A percentile compares a stretch with the other conserved stretches of the same genome.
phyloP scores from a whole-genome alignment of 192 early-diverging fungal genomes.

The Funneliformis mosseae region DNA sequence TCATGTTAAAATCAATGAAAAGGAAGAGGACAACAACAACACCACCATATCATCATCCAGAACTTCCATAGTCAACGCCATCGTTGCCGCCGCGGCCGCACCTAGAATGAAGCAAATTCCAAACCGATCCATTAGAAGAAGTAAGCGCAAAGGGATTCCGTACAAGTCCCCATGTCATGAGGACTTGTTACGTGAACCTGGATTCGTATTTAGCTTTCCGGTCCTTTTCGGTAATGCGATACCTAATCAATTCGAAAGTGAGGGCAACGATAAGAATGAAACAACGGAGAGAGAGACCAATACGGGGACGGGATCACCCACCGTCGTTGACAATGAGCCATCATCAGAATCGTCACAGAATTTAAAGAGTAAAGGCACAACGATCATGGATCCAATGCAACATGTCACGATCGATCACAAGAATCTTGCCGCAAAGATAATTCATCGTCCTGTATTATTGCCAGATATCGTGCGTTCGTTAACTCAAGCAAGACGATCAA shows the following conservation, averaged over 20 bases:
- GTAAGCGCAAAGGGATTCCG: conserved; percentile 32
- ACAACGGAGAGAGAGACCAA: not conserved
- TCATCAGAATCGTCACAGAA: not conserved
- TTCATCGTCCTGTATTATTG: conserved; percentile 27
- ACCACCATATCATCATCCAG: not conserved
- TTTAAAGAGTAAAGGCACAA: not conserved
- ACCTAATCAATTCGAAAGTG: not conserved
- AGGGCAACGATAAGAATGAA: not conserved
- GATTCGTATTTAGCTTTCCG: conserved; percentile 30
- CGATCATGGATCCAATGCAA: not conserved
- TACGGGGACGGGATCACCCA: no score
- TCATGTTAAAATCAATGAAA: not conserved
- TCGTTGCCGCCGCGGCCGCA: not conserved
- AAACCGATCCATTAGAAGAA: not conserved
- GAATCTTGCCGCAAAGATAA: not conserved
- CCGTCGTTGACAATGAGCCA: not conserved
- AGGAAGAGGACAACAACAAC: not conserved
- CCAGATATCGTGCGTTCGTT: conserved; percentile 18
- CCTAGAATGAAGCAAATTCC: not conserved
- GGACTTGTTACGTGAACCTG: conserved; percentile 8
- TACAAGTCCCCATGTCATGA: conserved; percentile 7
- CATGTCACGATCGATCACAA: not conserved
- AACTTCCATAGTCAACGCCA: not conserved
- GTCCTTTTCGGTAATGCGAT: not conserved
- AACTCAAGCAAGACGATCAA: not conserved